phyloP scores from a whole-genome alignment of 129 eudicot genomes.

The Pittosporum tobira region DNA sequence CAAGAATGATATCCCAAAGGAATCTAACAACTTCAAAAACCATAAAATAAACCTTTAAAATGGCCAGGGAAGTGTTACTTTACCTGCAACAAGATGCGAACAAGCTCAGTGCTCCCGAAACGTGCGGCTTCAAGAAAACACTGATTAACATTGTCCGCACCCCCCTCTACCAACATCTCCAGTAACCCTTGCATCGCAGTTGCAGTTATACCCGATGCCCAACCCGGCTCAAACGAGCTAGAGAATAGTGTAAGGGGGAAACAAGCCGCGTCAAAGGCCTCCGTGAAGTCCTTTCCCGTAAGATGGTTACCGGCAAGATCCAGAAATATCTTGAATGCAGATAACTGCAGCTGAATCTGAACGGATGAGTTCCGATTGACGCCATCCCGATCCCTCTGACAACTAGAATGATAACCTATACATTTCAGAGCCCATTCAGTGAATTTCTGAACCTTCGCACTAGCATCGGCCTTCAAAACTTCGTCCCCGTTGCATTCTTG shows the following conservation, averaged over 20 bases:
- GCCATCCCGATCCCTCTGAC: constrained; percentile 64
- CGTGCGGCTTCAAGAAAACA: constrained; percentile 98
- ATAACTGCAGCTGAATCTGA: constrained; percentile 74
- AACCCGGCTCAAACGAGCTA: constrained; percentile 90
- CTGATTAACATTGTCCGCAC: constrained; percentile 95
- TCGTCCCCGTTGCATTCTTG: constrained; percentile 98
- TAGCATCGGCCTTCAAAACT: constrained; percentile 93
- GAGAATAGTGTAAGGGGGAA: constrained; percentile 96
- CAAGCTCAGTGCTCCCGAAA: constrained; percentile 98
- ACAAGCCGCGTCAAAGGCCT: constrained; percentile 98
- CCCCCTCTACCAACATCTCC: constrained; percentile 90
- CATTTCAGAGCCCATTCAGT: constrained; percentile 99
- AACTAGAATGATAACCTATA: constrained; percentile 89
- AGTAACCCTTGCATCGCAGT: constrained; percentile 89
- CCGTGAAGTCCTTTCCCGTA: constrained; percentile 87
- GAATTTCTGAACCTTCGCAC: constrained; percentile 90
- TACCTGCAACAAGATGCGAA: constrained; percentile 94
- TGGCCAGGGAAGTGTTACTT: background rate
- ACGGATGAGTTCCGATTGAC: constrained; percentile 69
- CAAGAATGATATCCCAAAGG: background rate
- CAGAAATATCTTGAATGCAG: constrained; percentile 82
- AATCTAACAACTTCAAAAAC: background rate
- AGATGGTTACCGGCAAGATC: constrained; percentile 87
- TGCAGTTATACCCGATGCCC: constrained; percentile 96
- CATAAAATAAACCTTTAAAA: background rate